Base-by-base conservation (phyloP, 208 protist species). In the Borovskyia barvae region DNA sequence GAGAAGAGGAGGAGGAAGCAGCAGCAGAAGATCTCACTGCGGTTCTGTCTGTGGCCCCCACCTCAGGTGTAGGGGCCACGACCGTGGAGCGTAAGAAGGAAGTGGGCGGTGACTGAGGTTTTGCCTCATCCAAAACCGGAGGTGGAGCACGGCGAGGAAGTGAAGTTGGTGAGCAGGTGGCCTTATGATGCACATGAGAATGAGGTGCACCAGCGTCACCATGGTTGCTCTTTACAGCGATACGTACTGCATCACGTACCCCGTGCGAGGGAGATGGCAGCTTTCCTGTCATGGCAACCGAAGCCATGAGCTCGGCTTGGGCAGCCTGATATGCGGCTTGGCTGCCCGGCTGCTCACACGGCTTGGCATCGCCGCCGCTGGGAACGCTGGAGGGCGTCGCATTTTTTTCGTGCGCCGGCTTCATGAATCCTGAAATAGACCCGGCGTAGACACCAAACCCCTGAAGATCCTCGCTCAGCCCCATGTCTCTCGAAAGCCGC, bases 401-500 rank as follows among this genome's bases (percentile, higher is more conserved):
- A 41, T 65, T 48, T 32, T 77, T 77, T 37, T 85, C 72, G 19
- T 54, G 57, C 5, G 71, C 66, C 9, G 77, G 67, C 52, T 88
- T 90, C 67, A 91, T 57, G 30, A 94, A 94, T 25, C 75, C 87
- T 7, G 81, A 80, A 51, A 94, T 75, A n/a, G 87, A 88, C n/a
- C 87, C 87, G 25, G 70, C 83, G 59, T 94, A 94, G 12, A 78
- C 62, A 17, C 66, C 73, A 39, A 94, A 84, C 22, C 87, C 87
- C 19, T 69, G 49, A 1, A 94, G 70, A 20, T 66, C 81, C 0
- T 6, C 36, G 57, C 87, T 93, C 46, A 93, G 55, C 30, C 83
- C 84, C 5, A 77, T 82, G 35, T 90, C 78, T 12, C 45, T 28
- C 19, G 72, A 54, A 15, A 84, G 39, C 5, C 65, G 71, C 17